Base-by-base conservation (phyloP, 768 basidiomycete genomes). In the Leccinellum albellum region DNA sequence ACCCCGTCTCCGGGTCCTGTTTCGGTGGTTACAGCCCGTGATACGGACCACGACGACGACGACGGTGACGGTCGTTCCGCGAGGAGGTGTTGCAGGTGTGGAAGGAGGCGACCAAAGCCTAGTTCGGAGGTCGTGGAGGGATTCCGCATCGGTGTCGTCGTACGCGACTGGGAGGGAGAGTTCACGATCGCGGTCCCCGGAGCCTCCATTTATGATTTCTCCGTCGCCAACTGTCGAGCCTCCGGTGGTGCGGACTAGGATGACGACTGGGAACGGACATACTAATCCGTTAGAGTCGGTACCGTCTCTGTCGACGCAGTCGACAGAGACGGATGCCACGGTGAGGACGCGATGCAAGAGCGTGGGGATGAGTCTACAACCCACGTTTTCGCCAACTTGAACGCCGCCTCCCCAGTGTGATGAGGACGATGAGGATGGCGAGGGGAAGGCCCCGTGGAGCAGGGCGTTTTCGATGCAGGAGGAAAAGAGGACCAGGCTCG, bases 131-230 rank as follows among this genome's bases (percentile, higher is more conserved):
- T 13, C 53, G 26, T 35, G 51, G 48, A 54, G 66, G 13, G 67
- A 68, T 45, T 66, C 67, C 17, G 61, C 58, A 29, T 72, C 70
- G 32, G 74, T 82, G 4, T 84, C 82, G 21, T 85, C 86, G 46
- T 89, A 87, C 59, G 86, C 82, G 64, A 88, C 88, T 0, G 86
- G 78, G 5, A 76, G 78, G 47, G 88, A 89, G 66, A 73, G 68
- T 37, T n/a, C 4, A 37, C 20, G 42, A 44, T 44, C 49, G 20
- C 15, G 20, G 20, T 46, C 45, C 21, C 45, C 6, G 24, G 15
- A 52, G 3, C 52, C 24, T 33, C 21, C 57, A 21, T 60, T 62
- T 45, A 56, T 61, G 46, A 48, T 67, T 31, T 61, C 60, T 0
- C 62, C 14, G 15, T 17, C 17, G 42, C 60, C 65, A 3, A 61